Evolutionary conservation across 2,329 filamentous ascomycete species (phyloP).

Genomic region (Cladophialophora chaetospira): DNA sequence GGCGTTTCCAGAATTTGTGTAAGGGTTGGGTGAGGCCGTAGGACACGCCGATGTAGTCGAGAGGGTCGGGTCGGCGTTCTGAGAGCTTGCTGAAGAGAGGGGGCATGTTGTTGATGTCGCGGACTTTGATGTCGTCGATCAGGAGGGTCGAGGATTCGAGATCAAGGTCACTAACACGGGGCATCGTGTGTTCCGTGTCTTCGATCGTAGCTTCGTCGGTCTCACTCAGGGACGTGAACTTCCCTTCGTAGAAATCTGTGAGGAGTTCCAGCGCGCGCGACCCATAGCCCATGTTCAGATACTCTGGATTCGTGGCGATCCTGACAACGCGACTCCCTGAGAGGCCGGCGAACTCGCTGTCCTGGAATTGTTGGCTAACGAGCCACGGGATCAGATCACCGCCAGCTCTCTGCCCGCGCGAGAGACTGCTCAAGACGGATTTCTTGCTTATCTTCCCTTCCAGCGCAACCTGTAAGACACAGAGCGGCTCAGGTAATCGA

Average conservation of each 20-base stretch:
- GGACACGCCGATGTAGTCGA: slow-evolving; percentile 94
- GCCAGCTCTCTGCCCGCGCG: slow-evolving; percentile 81
- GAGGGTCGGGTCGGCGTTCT: slow-evolving; percentile 73
- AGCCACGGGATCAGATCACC: slow-evolving; percentile 98
- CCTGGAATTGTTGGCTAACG: slow-evolving; percentile 96
- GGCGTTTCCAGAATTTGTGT: slow-evolving; percentile 96
- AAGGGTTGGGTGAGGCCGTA: slow-evolving; percentile 85
- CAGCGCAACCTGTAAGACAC: slow-evolving; percentile 89
- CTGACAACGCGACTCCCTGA: slow-evolving; percentile 90
- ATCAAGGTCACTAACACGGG: slow-evolving; percentile 79
- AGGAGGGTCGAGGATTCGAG: slow-evolving; percentile 74
- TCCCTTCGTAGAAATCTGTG: slow-evolving; percentile 90
- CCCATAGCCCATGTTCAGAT: slow-evolving; percentile 89
- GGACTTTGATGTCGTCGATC: slow-evolving; percentile 84
- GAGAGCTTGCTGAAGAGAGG: slow-evolving; percentile 86
- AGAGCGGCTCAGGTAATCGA: slow-evolving; percentile 86
- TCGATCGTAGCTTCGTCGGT: slow-evolving; percentile 47
- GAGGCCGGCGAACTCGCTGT: slow-evolving; percentile 90
- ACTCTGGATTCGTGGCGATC: slow-evolving; percentile 95
- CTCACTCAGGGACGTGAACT: slow-evolving; percentile 83
- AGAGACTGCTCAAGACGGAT: slow-evolving; percentile 86
- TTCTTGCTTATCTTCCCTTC: slow-evolving; percentile 94
- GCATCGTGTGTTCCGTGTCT: slow-evolving; percentile 60
- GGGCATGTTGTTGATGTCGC: slow-evolving; percentile 89
- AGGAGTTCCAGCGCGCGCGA: slow-evolving; percentile 84